Conservation (phyloP, 257 asterid species). For the Rhazya stricta region DNA sequence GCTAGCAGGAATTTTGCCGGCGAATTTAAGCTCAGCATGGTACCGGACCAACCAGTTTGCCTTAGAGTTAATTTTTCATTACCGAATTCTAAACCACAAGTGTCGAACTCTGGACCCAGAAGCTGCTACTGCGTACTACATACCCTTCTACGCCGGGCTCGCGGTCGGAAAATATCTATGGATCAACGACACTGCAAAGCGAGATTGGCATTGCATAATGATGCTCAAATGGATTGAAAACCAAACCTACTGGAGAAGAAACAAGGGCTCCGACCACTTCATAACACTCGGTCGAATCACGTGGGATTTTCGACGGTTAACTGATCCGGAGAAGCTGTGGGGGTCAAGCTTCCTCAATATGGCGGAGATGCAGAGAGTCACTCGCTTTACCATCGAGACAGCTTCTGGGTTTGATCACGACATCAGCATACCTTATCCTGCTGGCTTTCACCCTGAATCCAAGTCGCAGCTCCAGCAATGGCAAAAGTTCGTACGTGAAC, state of each 20-base stretch:
- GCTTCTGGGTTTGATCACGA: conserved; percentile 67
- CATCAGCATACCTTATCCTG: conserved; percentile 79
- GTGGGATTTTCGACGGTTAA: conserved; percentile 76
- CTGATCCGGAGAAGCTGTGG: conserved; percentile 67
- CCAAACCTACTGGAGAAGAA: conserved; percentile 46
- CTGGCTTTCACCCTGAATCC: conserved; percentile 87
- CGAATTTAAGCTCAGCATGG: conserved; percentile 57
- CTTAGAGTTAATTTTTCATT: conserved; percentile 58
- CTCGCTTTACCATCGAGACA: conserved; percentile 67
- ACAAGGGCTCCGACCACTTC: conserved; percentile 85
- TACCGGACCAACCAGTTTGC: conserved; percentile 83
- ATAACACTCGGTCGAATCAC: conserved; percentile 68
- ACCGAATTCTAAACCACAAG: conserved; percentile 53
- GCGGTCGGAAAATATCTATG: conserved; percentile 79
- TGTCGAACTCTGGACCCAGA: conserved; percentile 68
- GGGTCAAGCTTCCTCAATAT: conserved; percentile 80
- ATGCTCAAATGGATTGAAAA: conserved; percentile 61
- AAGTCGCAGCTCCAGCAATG: conserved; percentile 38
- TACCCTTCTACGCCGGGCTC: conserved; percentile 92
- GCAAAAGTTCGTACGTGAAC: conserved; percentile 51
- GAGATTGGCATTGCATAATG: conserved; percentile 55
- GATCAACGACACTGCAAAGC: conserved; percentile 50
- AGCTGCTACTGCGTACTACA: conserved; percentile 79
- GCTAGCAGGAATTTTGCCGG: conserved; percentile 42
- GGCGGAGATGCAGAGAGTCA: conserved; percentile 63